phyloP scores from a whole-genome alignment of 768 basidiomycete genomes.

The Auricularia heimuer region DNA sequence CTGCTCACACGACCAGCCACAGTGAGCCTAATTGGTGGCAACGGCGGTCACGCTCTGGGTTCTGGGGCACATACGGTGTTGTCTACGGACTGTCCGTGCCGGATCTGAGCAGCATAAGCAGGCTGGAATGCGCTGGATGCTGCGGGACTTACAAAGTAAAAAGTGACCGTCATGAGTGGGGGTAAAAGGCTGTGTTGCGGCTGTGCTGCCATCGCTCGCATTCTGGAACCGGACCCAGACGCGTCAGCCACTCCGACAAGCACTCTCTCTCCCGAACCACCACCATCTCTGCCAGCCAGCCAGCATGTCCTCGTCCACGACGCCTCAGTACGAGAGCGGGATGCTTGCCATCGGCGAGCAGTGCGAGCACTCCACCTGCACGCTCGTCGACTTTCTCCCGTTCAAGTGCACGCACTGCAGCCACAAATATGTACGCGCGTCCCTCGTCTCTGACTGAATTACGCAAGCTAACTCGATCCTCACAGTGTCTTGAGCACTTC shows the following conservation, averaged over 20 bases:
- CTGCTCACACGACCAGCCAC: background rate
- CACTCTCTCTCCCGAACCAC: background rate
- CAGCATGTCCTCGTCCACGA: conserved; percentile 11
- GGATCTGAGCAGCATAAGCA: conserved; percentile 32
- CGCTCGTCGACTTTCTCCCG: conserved; percentile 73
- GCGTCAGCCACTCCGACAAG: conserved; percentile 3
- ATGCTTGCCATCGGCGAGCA: conserved; percentile 61
- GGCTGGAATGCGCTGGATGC: background rate
- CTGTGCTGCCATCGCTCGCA: background rate
- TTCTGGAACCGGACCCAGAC: background rate
- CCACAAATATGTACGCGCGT: conserved; percentile 12
- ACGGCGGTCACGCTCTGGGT: background rate
- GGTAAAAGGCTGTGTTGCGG: background rate
- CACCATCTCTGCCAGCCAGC: conserved; percentile 14
- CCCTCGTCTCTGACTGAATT: background rate
- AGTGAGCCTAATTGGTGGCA: background rate
- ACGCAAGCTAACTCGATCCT: conserved; percentile 3
- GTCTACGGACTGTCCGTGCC: conserved; percentile 71
- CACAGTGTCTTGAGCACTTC: conserved; percentile 76
- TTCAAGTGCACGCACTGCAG: conserved; percentile 80
- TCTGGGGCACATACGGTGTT: conserved; percentile 42
- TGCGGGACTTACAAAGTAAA: conserved; percentile 2
- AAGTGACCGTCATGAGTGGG: conserved; percentile 10
- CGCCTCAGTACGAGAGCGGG: conserved; percentile 17
- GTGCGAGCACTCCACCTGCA: conserved; percentile 57